A percentile compares a stretch with the other conserved stretches of the same genome.
Conservation (phyloP, 345 rosid species). For the Eucalyptus cladocalyx region DNA sequence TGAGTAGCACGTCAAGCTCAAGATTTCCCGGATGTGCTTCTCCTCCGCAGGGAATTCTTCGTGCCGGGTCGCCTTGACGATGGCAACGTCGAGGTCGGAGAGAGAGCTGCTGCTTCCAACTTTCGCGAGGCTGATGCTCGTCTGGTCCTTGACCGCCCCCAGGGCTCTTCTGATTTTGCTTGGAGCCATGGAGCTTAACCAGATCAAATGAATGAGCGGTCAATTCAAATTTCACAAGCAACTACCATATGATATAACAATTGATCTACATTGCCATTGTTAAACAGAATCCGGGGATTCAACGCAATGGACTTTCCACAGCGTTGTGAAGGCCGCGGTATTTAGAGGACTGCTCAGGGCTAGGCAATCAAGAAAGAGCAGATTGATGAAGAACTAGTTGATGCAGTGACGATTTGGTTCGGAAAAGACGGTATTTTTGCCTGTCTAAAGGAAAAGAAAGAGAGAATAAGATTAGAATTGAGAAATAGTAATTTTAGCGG, state of each 20-base stretch:
- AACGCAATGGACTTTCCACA: not conserved
- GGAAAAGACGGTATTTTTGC: not conserved
- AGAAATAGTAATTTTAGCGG: not conserved
- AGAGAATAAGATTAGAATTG: not conserved
- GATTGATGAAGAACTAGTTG: not conserved
- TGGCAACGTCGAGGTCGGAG: slow-evolving; percentile 89
- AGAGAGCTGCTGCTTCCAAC: slow-evolving; percentile 58
- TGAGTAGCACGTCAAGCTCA: slow-evolving; percentile 61
- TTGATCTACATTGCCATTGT: not conserved
- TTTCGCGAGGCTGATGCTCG: slow-evolving; percentile 35
- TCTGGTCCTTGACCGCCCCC: slow-evolving; percentile 40
- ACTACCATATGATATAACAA: not conserved
- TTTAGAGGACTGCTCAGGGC: not conserved
- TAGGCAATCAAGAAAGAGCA: not conserved
- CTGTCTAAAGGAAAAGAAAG: not conserved
- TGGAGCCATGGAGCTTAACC: slow-evolving; percentile 14
- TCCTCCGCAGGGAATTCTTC: slow-evolving; percentile 82
- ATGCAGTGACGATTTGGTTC: not conserved
- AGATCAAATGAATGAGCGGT: not conserved
- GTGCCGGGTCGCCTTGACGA: slow-evolving; percentile 93
- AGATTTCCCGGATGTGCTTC: slow-evolving; percentile 72
- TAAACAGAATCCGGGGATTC: not conserved
- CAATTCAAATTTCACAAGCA: not conserved
- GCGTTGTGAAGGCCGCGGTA: not conserved
- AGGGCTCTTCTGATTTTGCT: slow-evolving; percentile 35